Evolutionary conservation across 2,329 filamentous ascomycete species (phyloP).

Genomic region (Fusarium denticulatum): DNA sequence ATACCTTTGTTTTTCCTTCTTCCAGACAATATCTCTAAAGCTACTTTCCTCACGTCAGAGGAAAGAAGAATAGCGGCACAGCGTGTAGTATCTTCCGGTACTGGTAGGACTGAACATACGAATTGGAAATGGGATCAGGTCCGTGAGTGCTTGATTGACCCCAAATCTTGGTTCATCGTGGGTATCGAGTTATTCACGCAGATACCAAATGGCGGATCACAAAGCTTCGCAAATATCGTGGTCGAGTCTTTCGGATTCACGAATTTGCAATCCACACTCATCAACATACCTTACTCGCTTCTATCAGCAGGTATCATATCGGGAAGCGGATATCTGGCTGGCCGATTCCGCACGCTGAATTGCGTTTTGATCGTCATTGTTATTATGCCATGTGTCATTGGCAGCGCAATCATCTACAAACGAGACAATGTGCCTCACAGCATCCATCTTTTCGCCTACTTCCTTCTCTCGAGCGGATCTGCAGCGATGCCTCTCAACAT

Average conservation of each 20-base stretch:
- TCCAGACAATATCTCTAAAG: slow-evolving; percentile 63
- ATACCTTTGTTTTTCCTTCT: slow-evolving; percentile 59
- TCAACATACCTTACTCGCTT: slow-evolving; percentile 68
- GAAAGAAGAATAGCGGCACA: slow-evolving; percentile 61
- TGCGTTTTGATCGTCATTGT: slow-evolving; percentile 62
- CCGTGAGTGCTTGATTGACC: slow-evolving; percentile 63
- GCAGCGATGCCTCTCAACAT: slow-evolving; percentile 64
- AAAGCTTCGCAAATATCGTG: slow-evolving; percentile 67
- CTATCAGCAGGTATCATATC: slow-evolving; percentile 60
- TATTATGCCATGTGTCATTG: slow-evolving; percentile 61
- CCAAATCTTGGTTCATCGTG: slow-evolving; percentile 69
- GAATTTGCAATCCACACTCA: slow-evolving; percentile 62
- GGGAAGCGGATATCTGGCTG: slow-evolving; percentile 61
- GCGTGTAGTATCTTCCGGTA: slow-evolving; percentile 60
- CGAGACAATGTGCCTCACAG: slow-evolving; percentile 53
- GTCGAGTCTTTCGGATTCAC: slow-evolving; percentile 66
- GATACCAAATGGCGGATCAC: slow-evolving; percentile 71
- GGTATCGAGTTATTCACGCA: slow-evolving; percentile 62
- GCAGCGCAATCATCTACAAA: slow-evolving; percentile 63
- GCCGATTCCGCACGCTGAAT: slow-evolving; percentile 60
- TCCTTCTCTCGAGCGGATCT: slow-evolving; percentile 64
- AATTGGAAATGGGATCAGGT: slow-evolving; percentile 62
- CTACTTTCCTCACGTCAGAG: slow-evolving; percentile 64
- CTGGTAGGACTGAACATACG: slow-evolving; percentile 60
- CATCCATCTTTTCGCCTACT: slow-evolving; percentile 66